phyloP scores from a whole-genome alignment of 2,329 filamentous ascomycete genomes.

The Berkeleyomyces basicola region DNA sequence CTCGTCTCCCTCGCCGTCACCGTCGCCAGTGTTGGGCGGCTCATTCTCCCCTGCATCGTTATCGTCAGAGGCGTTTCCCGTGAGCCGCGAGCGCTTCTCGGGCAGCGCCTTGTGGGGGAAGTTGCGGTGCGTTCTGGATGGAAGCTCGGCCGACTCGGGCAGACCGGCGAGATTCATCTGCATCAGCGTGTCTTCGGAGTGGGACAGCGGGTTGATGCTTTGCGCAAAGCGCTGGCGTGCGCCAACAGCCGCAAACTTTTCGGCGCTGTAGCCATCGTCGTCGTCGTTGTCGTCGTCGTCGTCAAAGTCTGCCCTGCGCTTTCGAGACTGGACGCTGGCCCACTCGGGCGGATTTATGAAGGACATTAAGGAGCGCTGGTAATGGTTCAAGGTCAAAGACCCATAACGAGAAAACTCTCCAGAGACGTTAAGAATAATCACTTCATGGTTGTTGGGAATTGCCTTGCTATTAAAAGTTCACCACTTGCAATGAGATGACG shows the following conservation, averaged over 20 bases:
- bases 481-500: background rate
- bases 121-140: constrained; percentile 21
- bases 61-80: background rate
- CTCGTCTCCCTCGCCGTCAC: background rate
- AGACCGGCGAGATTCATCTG: constrained; percentile 34
- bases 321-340: constrained; percentile 7
- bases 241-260: background rate
- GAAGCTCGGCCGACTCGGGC: constrained; percentile 26
- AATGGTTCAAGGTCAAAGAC: background rate
- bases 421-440: too few species aligned
- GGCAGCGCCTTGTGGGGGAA: constrained; percentile 29
- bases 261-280: background rate
- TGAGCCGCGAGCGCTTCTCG: background rate
- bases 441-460: background rate
- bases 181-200: constrained; percentile 29
- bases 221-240: constrained; percentile 5
- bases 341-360: constrained; percentile 9
- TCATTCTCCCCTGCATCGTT: background rate
- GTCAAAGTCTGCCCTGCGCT: constrained; percentile 3
- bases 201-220: constrained; percentile 33
- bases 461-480: background rate
- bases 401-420: background rate
- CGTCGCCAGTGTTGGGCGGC: background rate
- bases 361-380: background rate
- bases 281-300: background rate